Evolutionary conservation across 257 asterid genomes (phyloP).

Genomic region (Thymus quinquecostatus): DNA sequence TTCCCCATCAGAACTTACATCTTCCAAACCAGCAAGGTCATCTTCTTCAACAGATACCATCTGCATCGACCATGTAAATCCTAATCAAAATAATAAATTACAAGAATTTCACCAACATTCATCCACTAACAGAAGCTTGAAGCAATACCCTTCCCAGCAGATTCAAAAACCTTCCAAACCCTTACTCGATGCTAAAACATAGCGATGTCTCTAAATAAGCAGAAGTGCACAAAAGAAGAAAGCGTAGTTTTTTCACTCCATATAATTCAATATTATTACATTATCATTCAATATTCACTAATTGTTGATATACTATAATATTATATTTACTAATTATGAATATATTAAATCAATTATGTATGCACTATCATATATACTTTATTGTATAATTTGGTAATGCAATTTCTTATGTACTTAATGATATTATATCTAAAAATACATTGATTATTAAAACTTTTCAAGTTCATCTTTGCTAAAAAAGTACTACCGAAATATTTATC

Average conservation of each 20-base stretch:
- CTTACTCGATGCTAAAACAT: conserved; percentile 1
- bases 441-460: background rate
- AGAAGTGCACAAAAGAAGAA: background rate
- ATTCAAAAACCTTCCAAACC: background rate
- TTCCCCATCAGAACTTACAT: conserved; percentile 91
- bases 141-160: background rate
- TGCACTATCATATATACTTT: conserved; percentile 2
- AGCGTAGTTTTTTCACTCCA: background rate
- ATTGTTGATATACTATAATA: background rate
- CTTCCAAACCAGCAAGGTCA: conserved; percentile 97
- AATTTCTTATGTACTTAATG: conserved; percentile 2
- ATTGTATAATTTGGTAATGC: background rate
- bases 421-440: background rate
- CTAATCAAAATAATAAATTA: conserved; percentile 15
- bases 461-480: background rate
- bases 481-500: no score
- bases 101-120: background rate
- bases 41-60: conserved; percentile 97
- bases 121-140: conserved; percentile 4
- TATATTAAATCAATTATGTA: background rate
- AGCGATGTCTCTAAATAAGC: background rate
- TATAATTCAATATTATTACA: background rate
- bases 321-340: background rate
- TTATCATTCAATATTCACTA: background rate
- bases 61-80: conserved; percentile 47